Base-by-base conservation (phyloP, 495 filamentous ascomycete genomes). In the Saxophila tyrrhenica region DNA sequence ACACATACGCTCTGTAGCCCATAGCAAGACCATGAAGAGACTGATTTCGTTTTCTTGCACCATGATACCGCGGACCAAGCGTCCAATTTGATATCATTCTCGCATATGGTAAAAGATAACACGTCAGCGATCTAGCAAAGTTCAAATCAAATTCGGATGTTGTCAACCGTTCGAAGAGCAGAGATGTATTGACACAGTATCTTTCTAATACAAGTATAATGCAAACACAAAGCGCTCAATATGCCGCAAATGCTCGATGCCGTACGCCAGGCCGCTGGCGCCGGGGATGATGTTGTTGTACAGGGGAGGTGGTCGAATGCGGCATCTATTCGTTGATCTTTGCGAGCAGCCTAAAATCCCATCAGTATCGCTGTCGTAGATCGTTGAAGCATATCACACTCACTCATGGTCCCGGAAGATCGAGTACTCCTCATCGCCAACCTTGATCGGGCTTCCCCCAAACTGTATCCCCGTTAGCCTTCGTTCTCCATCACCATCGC, bases 361-460 rank as follows among this genome's bases (percentile, higher is more conserved):
- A 53, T 62, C 32, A 64, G 60, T 29, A 2, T n/a, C 19, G 29
- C 16, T 7, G 2, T 23, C n/a, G n/a, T n/a, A n/a, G n/a, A n/a
- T n/a, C n/a, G n/a, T n/a, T n/a, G n/a, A n/a, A n/a, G n/a, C n/a
- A n/a, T n/a, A n/a, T n/a, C n/a, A n/a, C 25, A 80, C 86, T 67
- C 82, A 96, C 92, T 99, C 92, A 72, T 87, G 83, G 71, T 99
- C 92, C 62, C 91, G 78, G 83, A 94, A 99, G 53, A 99, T 84
- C 56, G 84, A 82, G 74, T 81, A 97, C 76, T 97, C 92, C 58
- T 96, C 87, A 59, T 97, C 90, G 58, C 91, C 91, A 62, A 97
- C 88, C 80, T 96, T 96, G 70, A 99, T 79, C 51, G 94, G 84
- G 67, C 85, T 89, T 53, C 92, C 92, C 70, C 92, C 92, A 67